Base-by-base conservation (phyloP, 345 rosid genomes). In the Hibiscus syriacus region DNA sequence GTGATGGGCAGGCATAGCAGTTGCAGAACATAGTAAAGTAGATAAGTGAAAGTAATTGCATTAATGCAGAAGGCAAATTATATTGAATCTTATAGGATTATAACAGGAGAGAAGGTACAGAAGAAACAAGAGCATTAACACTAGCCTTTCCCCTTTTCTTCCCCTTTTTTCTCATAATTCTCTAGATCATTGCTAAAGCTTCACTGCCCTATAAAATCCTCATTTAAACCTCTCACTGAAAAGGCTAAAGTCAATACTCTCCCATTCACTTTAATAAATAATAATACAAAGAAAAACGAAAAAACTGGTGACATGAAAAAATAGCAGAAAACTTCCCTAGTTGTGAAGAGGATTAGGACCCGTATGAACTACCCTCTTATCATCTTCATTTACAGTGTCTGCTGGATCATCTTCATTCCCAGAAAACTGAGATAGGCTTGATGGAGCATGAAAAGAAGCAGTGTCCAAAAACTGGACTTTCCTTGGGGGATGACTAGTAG, bases 301-400 rank as follows among this genome's bases (percentile, higher is more conserved):
- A 55, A 26, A 26, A 17, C 58, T 54, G 54, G 25, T 49, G 20
- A 52, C 12, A 50, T 7, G 9, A 48, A 48, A 17, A 6, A 20
- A 52, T 58, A 48, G 10, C 17, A 72, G 66, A 69, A 27, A 73
- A 34, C 64, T 69, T 76, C 65, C 58, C 57, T 29, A 92, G 90
- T 92, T 92, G 77, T 92, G 98, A 69, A 92, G 96, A 74, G 96
- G 96, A 78, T 92, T 92, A 20, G 98, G 98, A 79, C 98, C 98
- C n/a, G 98, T 86, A 76, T 87, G 92, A 74, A 92, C 81, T 73
- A 82, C 68, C 73, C 98, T 87, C 86, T 86, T 86, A 64, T 87
- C 87, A 20, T 92, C 94, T 82, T 70, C 89, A 71, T 87, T 84
- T 36, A 83, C 30, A 6, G 19, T 46, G 70, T 65, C 80, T 19